Conservation (phyloP, 2,329 filamentous ascomycete species). For the Pseudogymnoascus sp. region DNA sequence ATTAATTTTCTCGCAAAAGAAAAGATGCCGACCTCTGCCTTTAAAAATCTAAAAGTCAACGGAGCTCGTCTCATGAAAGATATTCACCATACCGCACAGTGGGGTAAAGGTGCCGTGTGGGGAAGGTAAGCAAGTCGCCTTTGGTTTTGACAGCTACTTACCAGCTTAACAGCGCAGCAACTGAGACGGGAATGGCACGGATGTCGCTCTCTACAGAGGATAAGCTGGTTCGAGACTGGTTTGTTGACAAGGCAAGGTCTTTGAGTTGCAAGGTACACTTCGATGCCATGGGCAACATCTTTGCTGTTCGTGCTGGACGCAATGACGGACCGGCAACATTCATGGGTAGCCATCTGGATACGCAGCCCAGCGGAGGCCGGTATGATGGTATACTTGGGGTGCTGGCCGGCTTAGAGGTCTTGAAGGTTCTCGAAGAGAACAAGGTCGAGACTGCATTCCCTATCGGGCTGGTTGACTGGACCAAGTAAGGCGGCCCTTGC, state of each 20-base stretch:
- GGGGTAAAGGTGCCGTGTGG: slow-evolving; percentile 58
- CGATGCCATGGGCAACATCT: slow-evolving; percentile 69
- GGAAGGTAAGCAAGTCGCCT: slow-evolving; percentile 47
- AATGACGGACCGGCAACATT: slow-evolving; percentile 54
- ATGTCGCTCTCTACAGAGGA: slow-evolving; percentile 64
- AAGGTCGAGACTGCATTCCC: slow-evolving; percentile 60
- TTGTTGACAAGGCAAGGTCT: slow-evolving; percentile 51
- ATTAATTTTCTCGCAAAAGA: not conserved
- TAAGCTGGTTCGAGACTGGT: slow-evolving; percentile 67
- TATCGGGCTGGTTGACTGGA: slow-evolving; percentile 34
- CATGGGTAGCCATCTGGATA: slow-evolving; percentile 62
- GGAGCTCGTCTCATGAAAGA: slow-evolving; percentile 51
- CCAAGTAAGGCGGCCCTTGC: slow-evolving; percentile 35
- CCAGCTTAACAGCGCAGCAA: slow-evolving; percentile 33
- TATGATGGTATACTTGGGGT: slow-evolving; percentile 75
- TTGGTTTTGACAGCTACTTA: slow-evolving; percentile 8
- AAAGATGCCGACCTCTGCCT: not conserved
- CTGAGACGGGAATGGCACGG: slow-evolving; percentile 69
- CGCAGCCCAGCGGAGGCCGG: slow-evolving; percentile 54
- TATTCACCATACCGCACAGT: slow-evolving; percentile 58
- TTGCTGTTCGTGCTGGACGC: slow-evolving; percentile 59
- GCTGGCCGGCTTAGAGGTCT: slow-evolving; percentile 62
- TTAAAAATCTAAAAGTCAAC: slow-evolving; percentile 42
- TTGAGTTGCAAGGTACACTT: slow-evolving; percentile 60
- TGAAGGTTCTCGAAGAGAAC: slow-evolving; percentile 59